phyloP scores from a whole-genome alignment of 1,139 yeast species.

The Saccharomyces hybrid region DNA sequence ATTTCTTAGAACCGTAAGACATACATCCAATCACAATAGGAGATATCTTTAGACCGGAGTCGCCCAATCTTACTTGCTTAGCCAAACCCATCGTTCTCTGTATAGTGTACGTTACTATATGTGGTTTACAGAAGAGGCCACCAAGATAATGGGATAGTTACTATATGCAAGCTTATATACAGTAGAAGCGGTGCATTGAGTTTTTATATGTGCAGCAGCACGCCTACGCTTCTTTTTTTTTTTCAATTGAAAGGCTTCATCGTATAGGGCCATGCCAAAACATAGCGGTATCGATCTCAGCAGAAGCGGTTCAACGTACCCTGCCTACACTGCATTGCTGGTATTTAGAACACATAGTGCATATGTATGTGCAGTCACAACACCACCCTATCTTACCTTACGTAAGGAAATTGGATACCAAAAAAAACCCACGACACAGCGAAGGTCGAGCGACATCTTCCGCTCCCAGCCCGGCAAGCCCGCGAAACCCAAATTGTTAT shows the following conservation, averaged over 20 bases:
- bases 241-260: not conserved
- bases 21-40: slow-evolving; percentile 45
- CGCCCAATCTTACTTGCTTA: slow-evolving; percentile 16
- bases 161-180: not conserved
- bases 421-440: not conserved
- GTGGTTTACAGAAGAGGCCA: not conserved
- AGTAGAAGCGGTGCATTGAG: not conserved
- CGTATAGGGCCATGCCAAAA: not conserved
- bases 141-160: not conserved
- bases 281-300: not conserved
- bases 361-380: no score
- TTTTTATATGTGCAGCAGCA: not conserved
- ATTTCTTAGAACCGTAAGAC: slow-evolving; percentile 40
- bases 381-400: not conserved
- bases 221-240: not conserved
- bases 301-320: not conserved
- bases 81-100: not conserved
- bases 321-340: not conserved
- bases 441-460: not conserved
- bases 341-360: not conserved
- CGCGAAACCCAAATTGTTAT: not conserved
- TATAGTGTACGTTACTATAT: not conserved
- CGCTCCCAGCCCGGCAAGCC: not conserved
- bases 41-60: slow-evolving; percentile 41
- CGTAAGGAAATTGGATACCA: not conserved